A percentile compares a stretch with the other conserved stretches of the same genome.
These are phyloP conservation scores for Sungouiella thailandica DNA, from an alignment of 805 yeast genomes.

Conservation along the genomic window DNA sequence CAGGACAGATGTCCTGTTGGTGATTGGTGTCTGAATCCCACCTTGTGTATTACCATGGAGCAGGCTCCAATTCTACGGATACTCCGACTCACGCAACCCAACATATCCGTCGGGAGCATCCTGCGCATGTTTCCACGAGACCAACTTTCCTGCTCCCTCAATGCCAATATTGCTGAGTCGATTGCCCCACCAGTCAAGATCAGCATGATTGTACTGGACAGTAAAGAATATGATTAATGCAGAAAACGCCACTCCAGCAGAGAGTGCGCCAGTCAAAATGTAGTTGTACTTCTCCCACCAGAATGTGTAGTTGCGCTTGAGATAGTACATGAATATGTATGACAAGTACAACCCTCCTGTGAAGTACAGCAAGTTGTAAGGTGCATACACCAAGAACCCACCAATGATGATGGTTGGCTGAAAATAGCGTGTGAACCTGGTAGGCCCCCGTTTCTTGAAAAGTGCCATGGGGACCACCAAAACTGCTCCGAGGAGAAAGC, in stretches of 20 bases:
- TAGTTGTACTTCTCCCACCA: conserved; percentile 78
- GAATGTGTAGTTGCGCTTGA: conserved; percentile 42
- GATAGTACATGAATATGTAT: conserved; percentile 49
- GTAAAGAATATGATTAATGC: conserved; percentile 56
- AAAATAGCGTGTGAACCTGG: conserved; percentile 28
- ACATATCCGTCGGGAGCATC: conserved; percentile 22
- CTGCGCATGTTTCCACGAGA: conserved; percentile 27
- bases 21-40: no score
- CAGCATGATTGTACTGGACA: conserved; percentile 39
- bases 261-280: conserved; percentile 51
- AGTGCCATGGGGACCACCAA: conserved; percentile 33
- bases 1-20: no score
- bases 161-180: conserved; percentile 26
- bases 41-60: no score
- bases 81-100: conserved; percentile 13
- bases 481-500: conserved; percentile 51
- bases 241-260: conserved; percentile 61
- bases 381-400: conserved; percentile 46
- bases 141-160: conserved; percentile 25
- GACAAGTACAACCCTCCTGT: conserved; percentile 64
- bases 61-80: conserved; percentile 8
- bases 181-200: conserved; percentile 66
- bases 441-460: conserved; percentile 35
- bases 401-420: conserved; percentile 53
- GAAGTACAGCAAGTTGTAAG: conserved; percentile 45